phyloP scores from a whole-genome alignment of 148 eudicot genomes.

The Cornus suecica region DNA sequence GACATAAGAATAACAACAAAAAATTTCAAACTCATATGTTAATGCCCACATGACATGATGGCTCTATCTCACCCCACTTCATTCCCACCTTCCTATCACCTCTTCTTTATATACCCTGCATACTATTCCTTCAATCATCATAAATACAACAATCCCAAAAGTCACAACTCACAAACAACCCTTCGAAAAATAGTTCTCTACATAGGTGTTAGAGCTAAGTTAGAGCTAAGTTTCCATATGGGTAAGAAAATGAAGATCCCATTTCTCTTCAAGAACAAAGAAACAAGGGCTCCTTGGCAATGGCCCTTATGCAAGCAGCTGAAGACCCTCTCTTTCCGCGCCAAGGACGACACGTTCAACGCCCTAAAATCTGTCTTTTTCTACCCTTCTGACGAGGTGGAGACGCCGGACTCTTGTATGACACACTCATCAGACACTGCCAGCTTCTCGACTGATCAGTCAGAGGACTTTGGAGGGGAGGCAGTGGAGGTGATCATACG shows the following conservation, averaged over 20 bases:
- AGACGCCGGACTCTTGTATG: slow-evolving; percentile 36
- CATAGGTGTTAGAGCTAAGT: no score
- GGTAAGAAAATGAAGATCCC: slow-evolving; percentile 35
- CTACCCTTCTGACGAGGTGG: slow-evolving; percentile 23
- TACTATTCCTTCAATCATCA: slow-evolving; percentile 5
- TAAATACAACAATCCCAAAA: slow-evolving; percentile 6
- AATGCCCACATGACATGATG: slow-evolving; percentile 22
- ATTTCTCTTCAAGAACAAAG: slow-evolving; percentile 32
- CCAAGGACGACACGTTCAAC: slow-evolving; percentile 36
- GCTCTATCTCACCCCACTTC: slow-evolving; percentile 25
- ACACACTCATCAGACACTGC: slow-evolving; percentile 36
- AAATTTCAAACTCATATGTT: slow-evolving; percentile 8
- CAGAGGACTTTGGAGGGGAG: slow-evolving; percentile 26
- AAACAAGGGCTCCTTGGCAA: slow-evolving; percentile 27
- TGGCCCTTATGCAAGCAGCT: slow-evolving; percentile 51
- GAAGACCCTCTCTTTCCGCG: slow-evolving; percentile 45
- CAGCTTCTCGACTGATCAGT: slow-evolving; percentile 29
- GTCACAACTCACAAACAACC: not conserved
- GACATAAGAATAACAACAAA: slow-evolving; percentile 3
- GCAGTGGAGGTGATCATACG: slow-evolving; percentile 49
- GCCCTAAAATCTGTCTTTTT: slow-evolving; percentile 42
- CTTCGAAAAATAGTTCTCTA: no score
- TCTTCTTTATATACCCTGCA: slow-evolving; percentile 15
- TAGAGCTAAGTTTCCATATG: not conserved
- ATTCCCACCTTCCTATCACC: slow-evolving; percentile 24